Evolutionary conservation across 495 filamentous ascomycete species (phyloP).

Genomic region (Neurospora sublineolata): DNA sequence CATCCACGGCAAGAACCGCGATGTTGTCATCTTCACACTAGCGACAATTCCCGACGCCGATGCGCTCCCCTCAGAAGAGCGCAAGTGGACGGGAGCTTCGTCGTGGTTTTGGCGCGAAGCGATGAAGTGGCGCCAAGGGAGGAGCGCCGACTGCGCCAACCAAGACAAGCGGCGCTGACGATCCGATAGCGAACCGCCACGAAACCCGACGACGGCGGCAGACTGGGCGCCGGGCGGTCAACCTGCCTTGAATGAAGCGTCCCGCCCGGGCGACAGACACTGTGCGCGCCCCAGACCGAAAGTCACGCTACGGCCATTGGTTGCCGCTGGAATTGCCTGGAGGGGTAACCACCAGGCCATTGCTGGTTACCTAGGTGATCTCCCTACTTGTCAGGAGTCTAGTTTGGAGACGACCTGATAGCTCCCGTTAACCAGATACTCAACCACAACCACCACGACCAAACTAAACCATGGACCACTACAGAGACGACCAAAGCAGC

Average conservation of each 20-base stretch:
- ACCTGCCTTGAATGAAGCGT: not conserved
- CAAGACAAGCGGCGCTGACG: not conserved
- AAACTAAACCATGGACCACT: not conserved
- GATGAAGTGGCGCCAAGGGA: not conserved
- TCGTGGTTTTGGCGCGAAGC: not conserved
- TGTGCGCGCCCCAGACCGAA: not conserved
- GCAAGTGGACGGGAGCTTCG: not conserved
- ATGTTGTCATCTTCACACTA: not conserved
- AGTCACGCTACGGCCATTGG: not conserved
- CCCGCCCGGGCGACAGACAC: not conserved
- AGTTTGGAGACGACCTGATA: not conserved
- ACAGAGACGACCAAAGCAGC: constrained; percentile 2
- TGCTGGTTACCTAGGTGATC: not conserved
- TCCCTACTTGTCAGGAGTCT: not conserved
- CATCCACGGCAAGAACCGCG: not conserved
- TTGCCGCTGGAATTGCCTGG: not conserved
- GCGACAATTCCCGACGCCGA: not conserved
- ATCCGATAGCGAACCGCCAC: not conserved
- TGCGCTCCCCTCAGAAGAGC: not conserved
- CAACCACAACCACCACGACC: not conserved
- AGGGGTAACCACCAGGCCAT: not conserved
- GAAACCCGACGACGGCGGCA: not conserved
- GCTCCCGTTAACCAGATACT: not conserved
- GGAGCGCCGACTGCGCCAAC: not conserved
- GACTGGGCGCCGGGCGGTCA: not conserved